Percentiles rank a stretch among this genome's conserved stretches.
Conservation (phyloP, 2,329 filamentous ascomycete genomes). For the Orbilia ellipsospora region DNA sequence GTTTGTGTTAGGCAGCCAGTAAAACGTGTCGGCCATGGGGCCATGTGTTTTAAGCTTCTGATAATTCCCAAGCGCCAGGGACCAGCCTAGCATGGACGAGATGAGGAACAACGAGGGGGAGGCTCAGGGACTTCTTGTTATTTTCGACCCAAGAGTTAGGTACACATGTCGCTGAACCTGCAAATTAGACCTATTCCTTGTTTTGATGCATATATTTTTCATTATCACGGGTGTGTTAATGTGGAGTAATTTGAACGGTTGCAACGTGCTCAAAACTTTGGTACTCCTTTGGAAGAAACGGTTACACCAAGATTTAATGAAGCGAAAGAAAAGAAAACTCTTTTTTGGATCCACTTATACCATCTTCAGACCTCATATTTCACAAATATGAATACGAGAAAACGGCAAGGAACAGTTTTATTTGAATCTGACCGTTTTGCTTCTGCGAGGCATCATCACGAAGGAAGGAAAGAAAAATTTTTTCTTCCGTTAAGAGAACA, state of each 20-base stretch:
- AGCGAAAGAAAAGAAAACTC: no score
- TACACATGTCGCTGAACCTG: background rate
- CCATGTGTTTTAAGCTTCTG: conserved; percentile 37
- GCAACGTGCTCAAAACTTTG: conserved; percentile 5
- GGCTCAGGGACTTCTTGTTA: background rate
- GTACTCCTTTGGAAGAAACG: conserved; percentile 13
- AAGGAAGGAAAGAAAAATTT: no score
- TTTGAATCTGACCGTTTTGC: background rate
- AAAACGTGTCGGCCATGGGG: conserved; percentile 33
- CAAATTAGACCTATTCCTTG: background rate
- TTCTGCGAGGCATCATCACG: background rate
- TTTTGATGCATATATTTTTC: background rate
- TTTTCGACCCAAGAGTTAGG: conserved; percentile 19
- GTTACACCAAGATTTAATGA: conserved; percentile 26
- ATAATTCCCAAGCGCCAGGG: conserved; percentile 44
- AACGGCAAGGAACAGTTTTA: background rate
- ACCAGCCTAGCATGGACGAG: conserved; percentile 25
- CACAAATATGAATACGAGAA: conserved; percentile 20
- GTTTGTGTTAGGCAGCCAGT: conserved; percentile 33
- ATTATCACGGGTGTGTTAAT: conserved; percentile 1
- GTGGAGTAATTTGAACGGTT: background rate
- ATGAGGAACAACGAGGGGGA: conserved; percentile 13
- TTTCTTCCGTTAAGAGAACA: no score
- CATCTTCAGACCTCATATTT: background rate
- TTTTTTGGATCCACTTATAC: background rate